phyloP scores from a whole-genome alignment of 1,284 basidiomycete genomes.

The Filobasidium uniguttulatum region DNA sequence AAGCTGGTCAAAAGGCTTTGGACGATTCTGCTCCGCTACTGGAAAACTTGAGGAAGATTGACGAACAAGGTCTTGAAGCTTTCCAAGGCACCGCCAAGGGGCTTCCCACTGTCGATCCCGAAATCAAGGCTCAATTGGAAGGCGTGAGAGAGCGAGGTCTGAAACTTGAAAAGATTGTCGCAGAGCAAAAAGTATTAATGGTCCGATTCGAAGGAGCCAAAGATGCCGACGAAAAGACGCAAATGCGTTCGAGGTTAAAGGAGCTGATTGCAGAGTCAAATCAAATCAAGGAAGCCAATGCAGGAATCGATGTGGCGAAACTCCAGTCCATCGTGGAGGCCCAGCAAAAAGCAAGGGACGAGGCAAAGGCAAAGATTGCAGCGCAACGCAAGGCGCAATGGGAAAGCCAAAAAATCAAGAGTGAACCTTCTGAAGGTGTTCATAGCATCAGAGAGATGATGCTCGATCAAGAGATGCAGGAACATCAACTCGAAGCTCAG shows the following conservation, averaged over 20 bases:
- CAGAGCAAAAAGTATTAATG: constrained; percentile 80
- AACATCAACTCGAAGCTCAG: constrained; percentile 57
- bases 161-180: constrained; percentile 66
- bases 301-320: constrained; percentile 26
- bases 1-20: constrained; percentile 55
- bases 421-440: constrained; percentile 5
- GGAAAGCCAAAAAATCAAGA: too few species aligned
- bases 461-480: constrained; percentile 46
- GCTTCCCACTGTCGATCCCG: constrained; percentile 19
- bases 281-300: constrained; percentile 30
- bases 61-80: constrained; percentile 19
- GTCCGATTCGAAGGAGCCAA: constrained; percentile 48
- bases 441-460: constrained; percentile 16
- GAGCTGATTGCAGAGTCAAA: constrained; percentile 72
- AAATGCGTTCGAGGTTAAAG: constrained; percentile 60
- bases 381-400: background rate
- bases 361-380: constrained; percentile 22
- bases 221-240: constrained; percentile 55
- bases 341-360: constrained; percentile 25
- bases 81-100: constrained; percentile 22
- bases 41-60: constrained; percentile 43
- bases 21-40: constrained; percentile 62
- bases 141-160: constrained; percentile 48
- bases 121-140: constrained; percentile 29
- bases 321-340: constrained; percentile 22